These are phyloP conservation scores for Diospyros lotus DNA, from an alignment of 148 eudicot genomes.

Conservation along the genomic window DNA sequence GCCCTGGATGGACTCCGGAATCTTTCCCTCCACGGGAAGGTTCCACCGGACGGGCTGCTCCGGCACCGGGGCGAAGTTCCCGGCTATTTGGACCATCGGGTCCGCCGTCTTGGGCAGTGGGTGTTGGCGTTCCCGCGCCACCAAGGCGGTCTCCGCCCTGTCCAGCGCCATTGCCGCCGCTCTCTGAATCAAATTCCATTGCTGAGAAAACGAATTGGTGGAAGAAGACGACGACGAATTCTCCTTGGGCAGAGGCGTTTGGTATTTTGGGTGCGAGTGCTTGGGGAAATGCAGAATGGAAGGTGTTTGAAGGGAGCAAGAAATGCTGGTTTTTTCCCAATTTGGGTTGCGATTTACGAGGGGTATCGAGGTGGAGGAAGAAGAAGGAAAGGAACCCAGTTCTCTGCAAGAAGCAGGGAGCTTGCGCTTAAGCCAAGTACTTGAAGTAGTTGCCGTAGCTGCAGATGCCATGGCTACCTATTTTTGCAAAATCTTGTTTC, in stretches of 20 bases:
- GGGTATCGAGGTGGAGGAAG: slow-evolving; percentile 6
- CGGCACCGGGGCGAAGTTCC: slow-evolving; percentile 67
- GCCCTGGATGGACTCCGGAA: slow-evolving; percentile 45
- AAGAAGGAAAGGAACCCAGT: neutral
- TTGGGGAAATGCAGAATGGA: neutral
- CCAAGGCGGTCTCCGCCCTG: slow-evolving; percentile 15
- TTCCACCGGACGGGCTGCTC: slow-evolving; percentile 32
- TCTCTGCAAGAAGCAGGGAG: neutral
- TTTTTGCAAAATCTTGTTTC: neutral
- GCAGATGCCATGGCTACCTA: slow-evolving; percentile 2
- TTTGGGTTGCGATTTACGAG: neutral
- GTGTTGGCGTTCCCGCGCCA: slow-evolving; percentile 19
- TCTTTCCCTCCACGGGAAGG: slow-evolving; percentile 41
- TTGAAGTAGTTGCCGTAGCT: slow-evolving; percentile 8
- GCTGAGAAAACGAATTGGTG: neutral
- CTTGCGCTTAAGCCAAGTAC: slow-evolving; percentile 20
- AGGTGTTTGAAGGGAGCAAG: slow-evolving; percentile 20
- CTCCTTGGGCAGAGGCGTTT: neutral
- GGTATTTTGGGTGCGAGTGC: neutral
- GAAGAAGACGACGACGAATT: neutral
- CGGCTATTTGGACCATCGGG: slow-evolving; percentile 53
- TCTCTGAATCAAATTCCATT: slow-evolving; percentile 46
- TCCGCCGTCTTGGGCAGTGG: slow-evolving; percentile 53
- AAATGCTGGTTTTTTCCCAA: neutral
- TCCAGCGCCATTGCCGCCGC: slow-evolving; percentile 37